Base-by-base conservation (phyloP, 306 rosid species). In the Mucuna pruriens region DNA sequence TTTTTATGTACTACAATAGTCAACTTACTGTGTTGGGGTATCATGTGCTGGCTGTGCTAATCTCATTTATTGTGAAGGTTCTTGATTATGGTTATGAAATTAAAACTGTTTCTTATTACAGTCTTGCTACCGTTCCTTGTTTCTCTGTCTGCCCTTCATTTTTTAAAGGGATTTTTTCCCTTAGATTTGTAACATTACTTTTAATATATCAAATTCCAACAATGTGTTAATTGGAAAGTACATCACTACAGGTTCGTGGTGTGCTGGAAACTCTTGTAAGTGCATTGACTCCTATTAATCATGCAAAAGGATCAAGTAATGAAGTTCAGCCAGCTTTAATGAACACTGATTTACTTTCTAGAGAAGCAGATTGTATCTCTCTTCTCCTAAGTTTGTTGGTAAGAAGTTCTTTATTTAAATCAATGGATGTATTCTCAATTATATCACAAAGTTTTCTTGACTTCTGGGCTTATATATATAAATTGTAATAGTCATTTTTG, bases 371-470 rank as follows among this genome's bases (percentile, higher is more conserved):
- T 66, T 89, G 86, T 87, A 94, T 94, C 85, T 85, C 97, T 63
- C 97, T 92, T 83, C 97, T 94, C 86, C 80, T 92, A 64, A 94
- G 95, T 83, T 87, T 94, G 90, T 80, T 94, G 98, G 98, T 94
- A 84, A 85, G 92, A 67, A 51, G 76, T 61, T 80, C 69, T 70
- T 33, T 79, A 45, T 64, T 13, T 54, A 78, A 68, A 75, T 75
- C 74, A 52, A 40, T 58, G 60, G 52, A 66, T 64, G 8, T 58
- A 40, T 40, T 55, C 16, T 45, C 71, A 65, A 31, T 55, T 22
- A 48, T 29, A 69, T 75, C 10, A 3, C 36, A 54, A 78, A 45
- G 57, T 46, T 73, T 73, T 40, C 48, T 64, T 58, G 63, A 72
- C 49, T 82, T 64, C 65, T 79, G 45, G 74, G 84, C 52, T 65